Evolutionary conservation across 2,329 filamentous ascomycete species (phyloP), one percentile per base, ranked within the genome.

Genomic region (Trichoderma breve): DNA sequence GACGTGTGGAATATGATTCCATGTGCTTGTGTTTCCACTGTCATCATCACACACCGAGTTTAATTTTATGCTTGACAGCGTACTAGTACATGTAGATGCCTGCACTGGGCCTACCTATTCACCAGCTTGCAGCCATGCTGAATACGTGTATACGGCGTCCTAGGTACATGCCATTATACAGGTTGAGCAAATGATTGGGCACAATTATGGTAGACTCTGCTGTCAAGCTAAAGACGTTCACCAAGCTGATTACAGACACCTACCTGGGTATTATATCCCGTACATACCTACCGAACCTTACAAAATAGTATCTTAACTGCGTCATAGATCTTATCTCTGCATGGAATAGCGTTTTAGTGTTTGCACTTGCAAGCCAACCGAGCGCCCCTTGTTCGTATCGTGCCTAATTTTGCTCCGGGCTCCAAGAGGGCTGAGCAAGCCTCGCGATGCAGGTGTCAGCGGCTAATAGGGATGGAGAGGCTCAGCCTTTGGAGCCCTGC

Each of bases 401-500:
- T 65, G 62, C 28, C 47, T 21, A 51, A 53, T 32, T 34, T n/a
- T 60, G 26, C 18, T 51, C 11, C 30, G 18, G 18, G 18, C 18
- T 28, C 4, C 6, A 34, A 8, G 62, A 65, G 62, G 62, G 62
- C 62, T 65, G 62, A 65, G 62, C 62, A 65, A 53, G 62, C 62
- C 62, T 65, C 62, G 21, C 12, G 24, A 30, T 53, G 43, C 62
- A 53, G 32, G 62, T 47, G 62, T 65, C 62, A 65, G 62, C 62
- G 43, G 62, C 62, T 65, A 65, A 53, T 34, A 53, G 43, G 11
- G 28, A 9, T 51, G 28, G 30, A 53, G 62, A 63, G 62, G 62
- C 62, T 65, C 62, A 65, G 62, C 62, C 62, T 53, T 65, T 32
- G 28, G n/a, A 65, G 39, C 43, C 62, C 47, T 47, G n/a, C 43